Evolutionary conservation across 805 yeast genomes (phyloP), one percentile per base, ranked within the genome.

Genomic region (Candida stauntonica): DNA sequence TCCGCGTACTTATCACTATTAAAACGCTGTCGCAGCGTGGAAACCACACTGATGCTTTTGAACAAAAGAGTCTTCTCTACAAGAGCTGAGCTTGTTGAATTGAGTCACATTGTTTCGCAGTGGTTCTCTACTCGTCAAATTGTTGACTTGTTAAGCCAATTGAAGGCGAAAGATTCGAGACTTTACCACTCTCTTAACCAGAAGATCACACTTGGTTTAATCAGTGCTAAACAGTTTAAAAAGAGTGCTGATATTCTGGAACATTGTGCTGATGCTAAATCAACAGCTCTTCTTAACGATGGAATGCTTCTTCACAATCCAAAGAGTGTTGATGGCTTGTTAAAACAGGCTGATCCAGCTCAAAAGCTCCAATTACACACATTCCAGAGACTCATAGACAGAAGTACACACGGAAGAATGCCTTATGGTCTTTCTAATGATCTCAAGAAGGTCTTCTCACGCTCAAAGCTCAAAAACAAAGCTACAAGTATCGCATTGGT

Each of bases 121-220:
- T 15, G 26, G 2, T 41, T 39, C 31, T 26, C 39, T 13, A 31
- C 38, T 3, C 32, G 21, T 4, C 42, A 39, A 20, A 45, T 41
- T 23, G 31, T 35, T 16, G 21, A 20, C 4, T 21, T 45, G 14
- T 26, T 45, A 7, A 17, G 14, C 2, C 14, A 18, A 15, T 20
- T 35, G 5, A n/a, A 36, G 7, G 5, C 27, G 3, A 5, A 7
- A 5, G 17, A 35, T 16, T 17, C 7, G 1, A 14, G 35, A 11
- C 19, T 15, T 5, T 41, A 36, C 28, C 38, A 45, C 17, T 41
- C 46, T 4, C 21, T 45, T 7, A 39, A 41, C 19, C 44, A 39
- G 26, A 41, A 41, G 38, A 27, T 45, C 15, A 36, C 31, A 16
- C 23, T 37, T 5, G 26, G 31, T 7, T 30, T 41, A 12, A 27